Evolutionary conservation across 2,329 filamentous ascomycete genomes (phyloP).

Genomic region (Colletotrichum aenigma): DNA sequence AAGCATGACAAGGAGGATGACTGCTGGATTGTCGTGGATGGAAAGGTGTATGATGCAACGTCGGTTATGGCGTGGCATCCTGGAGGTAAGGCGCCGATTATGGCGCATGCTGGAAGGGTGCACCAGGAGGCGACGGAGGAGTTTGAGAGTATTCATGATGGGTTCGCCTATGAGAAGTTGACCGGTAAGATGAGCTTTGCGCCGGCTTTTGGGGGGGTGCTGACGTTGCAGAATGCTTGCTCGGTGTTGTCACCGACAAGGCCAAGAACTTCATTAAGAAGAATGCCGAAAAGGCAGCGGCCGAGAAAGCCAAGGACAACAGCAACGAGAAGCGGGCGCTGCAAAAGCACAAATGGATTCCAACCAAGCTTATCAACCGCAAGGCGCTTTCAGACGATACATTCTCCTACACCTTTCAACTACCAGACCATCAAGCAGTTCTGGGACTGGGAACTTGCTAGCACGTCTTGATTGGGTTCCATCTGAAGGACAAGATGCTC

Average conservation of each 20-base stretch:
- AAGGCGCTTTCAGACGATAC: slow-evolving; percentile 47
- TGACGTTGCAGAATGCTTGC: slow-evolving; percentile 45
- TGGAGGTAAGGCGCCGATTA: slow-evolving; percentile 50
- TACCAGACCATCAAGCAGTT: slow-evolving; percentile 40
- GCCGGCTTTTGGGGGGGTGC: neutral
- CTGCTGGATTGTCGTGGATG: slow-evolving; percentile 58
- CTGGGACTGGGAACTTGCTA: slow-evolving; percentile 55
- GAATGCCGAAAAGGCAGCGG: slow-evolving; percentile 42
- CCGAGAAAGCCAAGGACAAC: slow-evolving; percentile 34
- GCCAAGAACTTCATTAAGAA: slow-evolving; percentile 49
- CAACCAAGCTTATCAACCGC: slow-evolving; percentile 42
- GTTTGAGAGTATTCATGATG: slow-evolving; percentile 55
- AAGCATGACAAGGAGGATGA: slow-evolving; percentile 51
- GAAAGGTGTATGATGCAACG: slow-evolving; percentile 55
- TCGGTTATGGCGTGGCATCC: slow-evolving; percentile 53
- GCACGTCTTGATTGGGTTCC: slow-evolving; percentile 57
- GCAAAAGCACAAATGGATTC: slow-evolving; percentile 50
- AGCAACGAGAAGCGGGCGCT: slow-evolving; percentile 36
- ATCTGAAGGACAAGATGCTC: slow-evolving; percentile 54
- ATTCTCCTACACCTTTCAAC: slow-evolving; percentile 47
- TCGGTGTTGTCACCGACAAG: slow-evolving; percentile 54
- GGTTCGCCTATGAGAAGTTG: slow-evolving; percentile 53
- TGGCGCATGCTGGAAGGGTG: slow-evolving; percentile 53
- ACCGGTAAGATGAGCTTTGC: slow-evolving; percentile 31
- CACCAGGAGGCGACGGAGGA: slow-evolving; percentile 53